Evolutionary conservation across 345 rosid species (phyloP), one percentile per base, ranked within the genome.

Genomic region (Leavenworthia alabamica): DNA sequence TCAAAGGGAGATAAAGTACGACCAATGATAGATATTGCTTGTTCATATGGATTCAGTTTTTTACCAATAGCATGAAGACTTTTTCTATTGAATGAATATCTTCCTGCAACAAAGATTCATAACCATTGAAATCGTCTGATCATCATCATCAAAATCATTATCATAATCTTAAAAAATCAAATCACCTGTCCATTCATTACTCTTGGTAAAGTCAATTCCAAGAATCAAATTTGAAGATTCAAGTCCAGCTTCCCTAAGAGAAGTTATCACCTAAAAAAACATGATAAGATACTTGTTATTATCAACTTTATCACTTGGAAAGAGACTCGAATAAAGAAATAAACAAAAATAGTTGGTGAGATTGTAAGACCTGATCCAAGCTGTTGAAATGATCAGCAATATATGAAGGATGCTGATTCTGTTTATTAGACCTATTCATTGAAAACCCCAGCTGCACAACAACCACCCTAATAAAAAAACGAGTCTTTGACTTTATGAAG

Each of bases 1-100:
- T 92, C 98, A 60, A 92, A 92, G 32, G 93, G 86, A 61, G 93
- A 81, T 73, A 92, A 69, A 67, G 96, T 82, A 6, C 62, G 86
- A 13, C 98, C 98, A 36, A 92, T 86, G 35, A 92, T 89, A 8
- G 98, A 92, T 67, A 92, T 89, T 7, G 98, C 98, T 82, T 75
- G 95, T 64, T 92, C 95, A 26, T 92, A 92, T 6, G 96, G 98
- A 76, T 92, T 92, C 13, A 64, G 83, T 27, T 62, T 44, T 74
- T 55, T 77, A 26, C 95, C 84, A 20, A 77, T 71, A 55, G 96
- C 74, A 31, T 92, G 96, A 66, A 92, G 98, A 62, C 89, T 89
- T 75, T 48, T 92, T 44, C 95, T 70, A 58, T 77, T 71, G 69
- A 89, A 92, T 35, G 98, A 92, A 59, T 76, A 35, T 75, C 37